Base-by-base conservation (phyloP, 495 filamentous ascomycete genomes). In the Penicillium canariense region DNA sequence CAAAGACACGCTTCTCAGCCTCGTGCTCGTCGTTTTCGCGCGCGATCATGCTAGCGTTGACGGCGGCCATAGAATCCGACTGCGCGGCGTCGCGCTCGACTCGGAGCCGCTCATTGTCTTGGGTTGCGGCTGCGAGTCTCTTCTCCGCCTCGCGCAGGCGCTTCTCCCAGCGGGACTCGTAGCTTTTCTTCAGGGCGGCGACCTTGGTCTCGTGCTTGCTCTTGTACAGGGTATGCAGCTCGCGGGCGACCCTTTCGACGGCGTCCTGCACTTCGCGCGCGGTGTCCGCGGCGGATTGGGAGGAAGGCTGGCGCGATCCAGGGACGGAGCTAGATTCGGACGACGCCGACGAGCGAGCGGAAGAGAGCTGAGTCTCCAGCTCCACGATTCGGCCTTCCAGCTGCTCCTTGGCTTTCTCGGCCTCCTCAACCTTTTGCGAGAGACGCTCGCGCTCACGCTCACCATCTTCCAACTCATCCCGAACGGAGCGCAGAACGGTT, bases 171-270 rank as follows among this genome's bases (percentile, higher is more conserved):
- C 92, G 84, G 36, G 79, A 79, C 63, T 96, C 90, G 70, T 97
- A 97, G 68, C 86, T 91, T 69, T 96, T 96, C 74, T 97, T 97
- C 52, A 98, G 77, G 7, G 91, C 91, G 0, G 87, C 82, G 23
- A 97, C 92, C 73, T 98, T 98, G 42, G 84, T 87, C 73, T 96
- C 92, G 66, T 98, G 95, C 67, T 98, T 98, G 66, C 83, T 81
- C 72, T 96, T 97, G 77, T 98, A 98, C n/a, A 96, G 78, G 0
- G 82, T 79, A 63, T 98, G 94, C 22, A 97, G 79, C 61, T 98
- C 94, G 10, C 87, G 81, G 2, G 89, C 92, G 26, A 96, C 89
- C 54, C 87, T 88, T 69, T 92, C 89, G n/a, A 97, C 89, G 14
- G 95, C 93, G 31, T 90, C 84, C 59, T 96, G 90, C 17, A 91